Conservation (phyloP, 495 filamentous ascomycete species). For the Ramalina peruviana region DNA sequence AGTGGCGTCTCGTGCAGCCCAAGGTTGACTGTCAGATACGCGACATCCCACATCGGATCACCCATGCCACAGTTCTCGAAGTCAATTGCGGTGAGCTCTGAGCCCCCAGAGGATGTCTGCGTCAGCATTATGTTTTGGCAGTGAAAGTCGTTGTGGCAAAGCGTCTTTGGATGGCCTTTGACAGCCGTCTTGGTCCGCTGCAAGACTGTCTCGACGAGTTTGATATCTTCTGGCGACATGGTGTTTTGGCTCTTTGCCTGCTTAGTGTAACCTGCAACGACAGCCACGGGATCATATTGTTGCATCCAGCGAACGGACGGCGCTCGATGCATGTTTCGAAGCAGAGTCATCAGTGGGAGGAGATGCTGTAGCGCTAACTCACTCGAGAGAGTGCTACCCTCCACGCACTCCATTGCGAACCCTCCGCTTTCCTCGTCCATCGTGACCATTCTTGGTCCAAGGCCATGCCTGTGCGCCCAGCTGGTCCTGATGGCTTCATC, state of each 20-base stretch:
- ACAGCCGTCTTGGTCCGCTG: not conserved
- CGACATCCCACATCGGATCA: slow-evolving; percentile 12
- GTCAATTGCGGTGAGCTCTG: slow-evolving; percentile 1
- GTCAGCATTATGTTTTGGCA: slow-evolving; percentile 1
- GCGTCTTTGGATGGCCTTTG: not conserved
- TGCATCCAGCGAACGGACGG: not conserved
- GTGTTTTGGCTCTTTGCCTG: not conserved
- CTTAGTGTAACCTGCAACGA: not conserved
- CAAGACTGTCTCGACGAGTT: not conserved
- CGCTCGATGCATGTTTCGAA: not conserved
- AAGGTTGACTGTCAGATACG: slow-evolving; percentile 5
- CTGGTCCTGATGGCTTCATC: not conserved
- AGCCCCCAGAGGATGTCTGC: not conserved
- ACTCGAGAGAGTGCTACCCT: not conserved
- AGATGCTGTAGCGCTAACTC: not conserved
- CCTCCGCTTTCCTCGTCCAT: slow-evolving; percentile 2
- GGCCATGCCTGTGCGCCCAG: slow-evolving; percentile 1
- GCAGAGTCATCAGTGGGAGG: not conserved
- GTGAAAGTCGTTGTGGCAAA: slow-evolving; percentile 10
- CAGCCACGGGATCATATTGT: slow-evolving; percentile 1
- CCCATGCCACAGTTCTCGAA: slow-evolving; percentile 5
- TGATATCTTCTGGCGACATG: not conserved
- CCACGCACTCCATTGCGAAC: slow-evolving; percentile 2
- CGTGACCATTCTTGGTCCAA: slow-evolving; percentile 2
- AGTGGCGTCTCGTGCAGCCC: not conserved